phyloP scores from a whole-genome alignment of 1,284 basidiomycete species.

The Ustilago trichophora region DNA sequence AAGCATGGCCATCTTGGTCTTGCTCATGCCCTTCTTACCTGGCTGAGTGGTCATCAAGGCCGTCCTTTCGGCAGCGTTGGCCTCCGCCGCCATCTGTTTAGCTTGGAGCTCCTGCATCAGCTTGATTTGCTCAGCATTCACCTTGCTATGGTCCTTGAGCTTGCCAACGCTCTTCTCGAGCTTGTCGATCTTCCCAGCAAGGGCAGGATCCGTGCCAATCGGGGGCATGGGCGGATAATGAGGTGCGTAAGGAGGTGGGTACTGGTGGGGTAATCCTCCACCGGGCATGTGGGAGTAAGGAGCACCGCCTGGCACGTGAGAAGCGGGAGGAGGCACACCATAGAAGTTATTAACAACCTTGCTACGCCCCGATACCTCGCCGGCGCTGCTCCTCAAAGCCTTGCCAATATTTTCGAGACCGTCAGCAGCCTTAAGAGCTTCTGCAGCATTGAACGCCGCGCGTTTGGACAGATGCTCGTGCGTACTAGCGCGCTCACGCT shows the following conservation, averaged over 20 bases:
- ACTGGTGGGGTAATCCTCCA: not conserved
- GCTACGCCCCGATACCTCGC: too few relatives aligned
- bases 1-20: not conserved
- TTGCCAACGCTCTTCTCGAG: not conserved
- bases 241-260: not conserved
- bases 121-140: constrained; percentile 11
- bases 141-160: not conserved
- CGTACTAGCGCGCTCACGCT: not conserved
- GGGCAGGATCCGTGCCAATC: constrained; percentile 1
- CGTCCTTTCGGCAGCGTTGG: not conserved
- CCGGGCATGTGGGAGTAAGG: not conserved
- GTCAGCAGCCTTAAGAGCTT: too few relatives aligned
- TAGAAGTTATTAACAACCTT: too few relatives aligned
- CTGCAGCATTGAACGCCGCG: too few relatives aligned
- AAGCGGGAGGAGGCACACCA: too few relatives aligned
- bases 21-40: constrained; percentile 10
- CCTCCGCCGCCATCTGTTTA: constrained; percentile 4
- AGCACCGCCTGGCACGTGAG: not conserved
- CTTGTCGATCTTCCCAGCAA: not conserved
- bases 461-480: too few relatives aligned
- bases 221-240: not conserved
- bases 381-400: too few relatives aligned
- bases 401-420: too few relatives aligned
- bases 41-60: not conserved
- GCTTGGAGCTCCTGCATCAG: constrained; percentile 21